Conservation (phyloP, 73 alveolate species). For the Paramecium sonneborni region DNA sequence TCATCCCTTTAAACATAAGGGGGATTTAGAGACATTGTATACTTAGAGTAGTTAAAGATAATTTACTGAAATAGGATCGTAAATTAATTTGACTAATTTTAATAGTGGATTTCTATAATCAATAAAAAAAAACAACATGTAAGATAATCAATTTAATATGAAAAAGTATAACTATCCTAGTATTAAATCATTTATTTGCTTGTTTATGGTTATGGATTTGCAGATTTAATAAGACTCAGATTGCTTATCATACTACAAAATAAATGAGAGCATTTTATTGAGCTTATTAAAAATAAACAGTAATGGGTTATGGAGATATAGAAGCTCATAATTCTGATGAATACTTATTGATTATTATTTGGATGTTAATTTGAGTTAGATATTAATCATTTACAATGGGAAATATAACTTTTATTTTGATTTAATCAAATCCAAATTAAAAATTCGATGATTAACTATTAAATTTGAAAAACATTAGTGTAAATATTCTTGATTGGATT, state of each 20-base stretch:
- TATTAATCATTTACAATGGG: constrained; percentile 82
- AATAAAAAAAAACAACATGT: no score
- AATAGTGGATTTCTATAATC: no score
- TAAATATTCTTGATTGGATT: no score
- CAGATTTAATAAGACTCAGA: not conserved
- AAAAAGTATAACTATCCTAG: no score
- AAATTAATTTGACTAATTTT: no score
- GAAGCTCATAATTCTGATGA: constrained; percentile 70
- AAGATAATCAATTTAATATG: no score
- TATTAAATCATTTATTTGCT: not conserved
- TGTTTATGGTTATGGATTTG: not conserved
- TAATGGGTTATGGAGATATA: constrained; percentile 88
- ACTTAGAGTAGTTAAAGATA: not conserved
- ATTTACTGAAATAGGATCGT: not conserved
- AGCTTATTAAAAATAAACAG: constrained; percentile 76
- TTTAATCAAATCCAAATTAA: not conserved
- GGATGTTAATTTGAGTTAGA: constrained; percentile 86
- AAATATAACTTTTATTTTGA: constrained; percentile 70
- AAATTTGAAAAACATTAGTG: no score
- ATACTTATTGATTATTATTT: constrained; percentile 69
- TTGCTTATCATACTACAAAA: constrained; percentile 48
- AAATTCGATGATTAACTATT: not conserved
- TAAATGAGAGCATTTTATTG: constrained; percentile 74
- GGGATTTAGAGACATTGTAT: not conserved
- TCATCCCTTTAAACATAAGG: not conserved